Percentiles rank a stretch among this genome's conserved stretches.
These are phyloP conservation scores for Lagerstroemia fauriei DNA, from an alignment of 441 rosid genomes.

Conservation along the genomic window DNA sequence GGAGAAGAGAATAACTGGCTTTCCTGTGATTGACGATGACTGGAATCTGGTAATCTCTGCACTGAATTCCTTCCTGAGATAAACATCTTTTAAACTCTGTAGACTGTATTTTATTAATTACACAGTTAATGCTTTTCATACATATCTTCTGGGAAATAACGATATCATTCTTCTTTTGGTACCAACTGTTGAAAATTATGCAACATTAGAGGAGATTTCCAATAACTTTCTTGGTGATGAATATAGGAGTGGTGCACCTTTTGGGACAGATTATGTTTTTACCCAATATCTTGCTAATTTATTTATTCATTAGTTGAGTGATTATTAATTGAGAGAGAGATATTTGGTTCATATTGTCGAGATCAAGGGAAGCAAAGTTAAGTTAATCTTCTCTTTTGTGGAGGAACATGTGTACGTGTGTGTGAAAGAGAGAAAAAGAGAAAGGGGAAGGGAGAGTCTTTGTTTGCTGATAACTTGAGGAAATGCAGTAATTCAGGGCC, in stretches of 20 bases:
- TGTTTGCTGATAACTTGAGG: too few species aligned
- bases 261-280: not conserved
- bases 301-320: not conserved
- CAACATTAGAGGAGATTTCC: not conserved
- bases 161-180: not conserved
- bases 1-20: slow-evolving; percentile 77
- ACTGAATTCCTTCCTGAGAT: not conserved
- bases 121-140: not conserved
- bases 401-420: too few species aligned
- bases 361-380: too few species aligned
- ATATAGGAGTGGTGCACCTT: not conserved
- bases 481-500: not conserved
- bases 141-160: not conserved
- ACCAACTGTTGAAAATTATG: not conserved
- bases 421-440: too few species aligned
- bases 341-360: too few species aligned
- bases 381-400: too few species aligned
- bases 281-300: not conserved
- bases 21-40: slow-evolving; percentile 79
- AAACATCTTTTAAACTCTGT: not conserved
- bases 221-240: not conserved
- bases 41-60: slow-evolving; percentile 65
- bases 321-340: not conserved
- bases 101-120: not conserved
- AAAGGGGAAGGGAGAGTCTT: too few species aligned